Percentiles rank a stretch among this genome's conserved stretches.
Conservation (phyloP, 176 grass and related monocot species). For the Zoysia japonica region DNA sequence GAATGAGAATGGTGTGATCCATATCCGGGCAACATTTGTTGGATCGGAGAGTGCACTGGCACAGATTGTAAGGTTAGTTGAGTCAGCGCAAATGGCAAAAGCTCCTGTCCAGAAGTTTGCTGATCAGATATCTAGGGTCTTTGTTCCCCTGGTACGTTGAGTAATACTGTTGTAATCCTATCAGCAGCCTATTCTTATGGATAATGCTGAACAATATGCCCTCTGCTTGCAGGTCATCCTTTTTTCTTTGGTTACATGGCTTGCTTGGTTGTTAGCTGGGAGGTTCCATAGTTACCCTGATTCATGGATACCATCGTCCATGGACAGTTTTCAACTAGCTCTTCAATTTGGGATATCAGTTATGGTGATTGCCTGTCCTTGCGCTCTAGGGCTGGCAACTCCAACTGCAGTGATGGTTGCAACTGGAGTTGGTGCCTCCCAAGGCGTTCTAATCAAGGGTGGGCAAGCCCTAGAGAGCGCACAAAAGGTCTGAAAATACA, state of each 20-base stretch:
- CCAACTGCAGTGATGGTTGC: conserved; percentile 99
- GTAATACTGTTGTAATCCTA: conserved; percentile 18
- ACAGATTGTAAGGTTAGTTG: conserved; percentile 86
- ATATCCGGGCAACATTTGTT: conserved; percentile 84
- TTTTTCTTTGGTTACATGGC: conserved; percentile 78
- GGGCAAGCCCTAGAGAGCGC: conserved; percentile 93
- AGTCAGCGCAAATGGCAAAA: conserved; percentile 96
- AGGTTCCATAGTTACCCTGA: conserved; percentile 69
- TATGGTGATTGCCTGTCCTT: conserved; percentile 98
- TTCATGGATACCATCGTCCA: conserved; percentile 85
- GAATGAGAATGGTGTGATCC: conserved; percentile 90
- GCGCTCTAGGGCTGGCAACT: conserved; percentile 85
- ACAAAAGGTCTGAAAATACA: conserved; percentile 60
- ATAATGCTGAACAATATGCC: conserved; percentile 19
- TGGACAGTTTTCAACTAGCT: conserved; percentile 95
- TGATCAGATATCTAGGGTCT: conserved; percentile 87
- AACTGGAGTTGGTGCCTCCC: conserved; percentile 91
- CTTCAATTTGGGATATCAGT: conserved; percentile 98
- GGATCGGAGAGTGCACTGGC: conserved; percentile 88
- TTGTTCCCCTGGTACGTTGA: conserved; percentile 82
- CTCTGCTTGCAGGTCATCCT: conserved; percentile 64
- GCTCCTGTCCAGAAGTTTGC: conserved; percentile 95
- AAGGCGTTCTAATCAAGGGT: conserved; percentile 91
- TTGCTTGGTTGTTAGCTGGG: conserved; percentile 80
- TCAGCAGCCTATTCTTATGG: not conserved